phyloP scores from a whole-genome alignment of 129 eudicot genomes.

The Logfia minima region DNA sequence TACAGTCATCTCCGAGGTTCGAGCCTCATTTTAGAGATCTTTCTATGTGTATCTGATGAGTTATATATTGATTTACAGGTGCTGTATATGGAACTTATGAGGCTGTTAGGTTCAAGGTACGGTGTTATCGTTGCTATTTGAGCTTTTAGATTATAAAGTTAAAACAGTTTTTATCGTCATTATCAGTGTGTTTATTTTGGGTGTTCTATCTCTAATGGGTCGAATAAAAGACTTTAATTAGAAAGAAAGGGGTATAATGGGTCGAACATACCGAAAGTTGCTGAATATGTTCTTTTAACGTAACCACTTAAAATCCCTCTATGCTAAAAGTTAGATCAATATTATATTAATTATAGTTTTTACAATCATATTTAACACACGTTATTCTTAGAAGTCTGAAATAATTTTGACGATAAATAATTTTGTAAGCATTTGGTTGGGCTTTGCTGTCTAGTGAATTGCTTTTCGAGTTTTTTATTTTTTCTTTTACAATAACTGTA shows the following conservation, averaged over 20 bases:
- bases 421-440: background rate
- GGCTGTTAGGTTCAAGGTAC: constrained; percentile 54
- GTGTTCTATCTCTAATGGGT: background rate
- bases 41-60: background rate
- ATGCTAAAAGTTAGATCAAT: too few relatives aligned
- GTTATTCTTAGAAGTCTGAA: background rate
- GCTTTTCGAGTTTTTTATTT: too few relatives aligned
- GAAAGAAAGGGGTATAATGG: background rate
- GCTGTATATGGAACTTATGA: constrained; percentile 71
- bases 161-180: background rate
- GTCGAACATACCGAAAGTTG: background rate
- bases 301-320: too few relatives aligned
- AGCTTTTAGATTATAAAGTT: constrained; percentile 12
- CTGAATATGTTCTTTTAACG: background rate
- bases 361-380: background rate
- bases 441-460: background rate
- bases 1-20: background rate
- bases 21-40: background rate
- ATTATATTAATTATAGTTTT: too few relatives aligned
- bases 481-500: too few relatives aligned
- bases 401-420: too few relatives aligned
- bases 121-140: constrained; percentile 15
- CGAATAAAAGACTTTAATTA: background rate
- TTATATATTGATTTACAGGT: constrained; percentile 37
- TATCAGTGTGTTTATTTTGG: background rate